A percentile compares a stretch with the other conserved stretches of the same genome.
These are phyloP conservation scores for Limnanthes douglasii DNA, from an alignment of 345 rosid genomes.

Conservation along the genomic window DNA sequence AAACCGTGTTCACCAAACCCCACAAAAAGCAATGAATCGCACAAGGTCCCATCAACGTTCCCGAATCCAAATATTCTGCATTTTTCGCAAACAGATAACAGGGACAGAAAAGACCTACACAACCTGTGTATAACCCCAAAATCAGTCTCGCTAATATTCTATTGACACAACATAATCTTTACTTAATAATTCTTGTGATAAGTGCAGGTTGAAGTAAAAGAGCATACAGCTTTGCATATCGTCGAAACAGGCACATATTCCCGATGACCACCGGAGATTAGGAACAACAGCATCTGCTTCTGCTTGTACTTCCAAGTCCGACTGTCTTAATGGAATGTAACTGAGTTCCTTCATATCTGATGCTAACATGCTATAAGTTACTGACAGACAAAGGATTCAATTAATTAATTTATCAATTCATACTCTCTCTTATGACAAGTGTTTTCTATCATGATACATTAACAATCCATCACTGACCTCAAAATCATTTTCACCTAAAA, in stretches of 20 bases:
- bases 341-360: too few relatives aligned
- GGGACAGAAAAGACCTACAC: conserved; percentile 67
- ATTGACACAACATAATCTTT: neutral
- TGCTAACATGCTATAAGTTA: too few relatives aligned
- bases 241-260: conserved; percentile 96
- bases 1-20: conserved; percentile 47
- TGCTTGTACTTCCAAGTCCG: conserved; percentile 30
- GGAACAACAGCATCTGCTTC: conserved; percentile 14
- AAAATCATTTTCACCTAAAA: too few relatives aligned
- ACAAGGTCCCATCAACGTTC: conserved; percentile 74
- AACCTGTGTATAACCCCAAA: conserved; percentile 32
- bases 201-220: conserved; percentile 11
- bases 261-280: conserved; percentile 64
- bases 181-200: neutral
- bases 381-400: too few relatives aligned
- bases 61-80: conserved; percentile 78
- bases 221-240: conserved; percentile 95
- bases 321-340: conserved; percentile 58
- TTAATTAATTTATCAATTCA: too few relatives aligned
- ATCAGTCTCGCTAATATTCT: neutral
- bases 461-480: too few relatives aligned
- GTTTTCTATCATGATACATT: too few relatives aligned
- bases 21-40: conserved; percentile 57
- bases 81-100: conserved; percentile 82
- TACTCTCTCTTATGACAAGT: too few relatives aligned